phyloP scores from a whole-genome alignment of 1,139 yeast species.

The Yamadazyma jaroonii region DNA sequence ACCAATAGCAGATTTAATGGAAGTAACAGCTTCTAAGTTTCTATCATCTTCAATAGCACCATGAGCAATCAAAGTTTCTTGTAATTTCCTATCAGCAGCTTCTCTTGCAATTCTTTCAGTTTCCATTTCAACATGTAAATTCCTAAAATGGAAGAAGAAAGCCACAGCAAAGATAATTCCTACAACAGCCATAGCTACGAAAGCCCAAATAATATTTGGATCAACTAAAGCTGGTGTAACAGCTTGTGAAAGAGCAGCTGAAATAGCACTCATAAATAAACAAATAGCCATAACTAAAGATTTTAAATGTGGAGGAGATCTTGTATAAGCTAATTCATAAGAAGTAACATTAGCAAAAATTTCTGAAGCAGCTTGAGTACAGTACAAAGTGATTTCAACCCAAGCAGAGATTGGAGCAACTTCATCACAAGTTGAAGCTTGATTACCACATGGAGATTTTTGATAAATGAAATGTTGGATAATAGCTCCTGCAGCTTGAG shows the following conservation, averaged over 20 bases:
- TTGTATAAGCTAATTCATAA: conserved; percentile 67
- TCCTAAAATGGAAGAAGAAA: conserved; percentile 49
- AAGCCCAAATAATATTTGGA: conserved; percentile 18
- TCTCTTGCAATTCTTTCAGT: conserved; percentile 33
- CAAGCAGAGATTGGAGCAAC: conserved; percentile 55
- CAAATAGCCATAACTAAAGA: conserved; percentile 67
- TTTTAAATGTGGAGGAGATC: conserved; percentile 67
- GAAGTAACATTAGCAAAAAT: conserved; percentile 68
- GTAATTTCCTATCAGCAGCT: conserved; percentile 13
- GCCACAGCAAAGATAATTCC: conserved; percentile 34
- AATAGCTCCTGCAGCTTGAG: conserved; percentile 42
- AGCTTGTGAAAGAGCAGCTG: conserved; percentile 59
- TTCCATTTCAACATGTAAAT: conserved; percentile 52
- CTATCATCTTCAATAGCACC: conserved; percentile 14
- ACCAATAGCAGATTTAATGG: conserved; percentile 17
- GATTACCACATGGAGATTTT: conserved; percentile 39
- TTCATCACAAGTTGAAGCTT: conserved; percentile 47
- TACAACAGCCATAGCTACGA: conserved; percentile 16
- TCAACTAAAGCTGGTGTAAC: conserved; percentile 43
- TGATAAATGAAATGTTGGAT: conserved; percentile 34
- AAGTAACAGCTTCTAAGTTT: conserved; percentile 16
- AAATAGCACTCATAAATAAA: conserved; percentile 56
- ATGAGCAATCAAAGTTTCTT: conserved; percentile 7
- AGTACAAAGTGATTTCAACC: conserved; percentile 50
- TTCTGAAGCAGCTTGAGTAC: conserved; percentile 62